Conservation (phyloP, 23 red algal genomes). For the Gracilaria domingensis region DNA sequence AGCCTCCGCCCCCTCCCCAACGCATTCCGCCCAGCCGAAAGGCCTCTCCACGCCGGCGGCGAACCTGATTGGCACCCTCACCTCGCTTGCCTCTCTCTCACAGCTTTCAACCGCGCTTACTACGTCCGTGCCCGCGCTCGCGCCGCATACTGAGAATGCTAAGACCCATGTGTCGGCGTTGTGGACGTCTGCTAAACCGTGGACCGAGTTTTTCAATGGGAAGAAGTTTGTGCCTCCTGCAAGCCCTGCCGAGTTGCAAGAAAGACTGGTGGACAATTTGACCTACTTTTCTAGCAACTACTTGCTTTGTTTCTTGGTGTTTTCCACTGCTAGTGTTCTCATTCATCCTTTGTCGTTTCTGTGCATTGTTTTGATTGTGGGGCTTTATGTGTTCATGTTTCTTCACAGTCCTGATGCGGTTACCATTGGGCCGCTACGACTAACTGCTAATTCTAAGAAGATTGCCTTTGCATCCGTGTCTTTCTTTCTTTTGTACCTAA, state of each 20-base stretch:
- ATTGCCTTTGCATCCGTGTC: slow-evolving; percentile 23
- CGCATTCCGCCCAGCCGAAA: not conserved
- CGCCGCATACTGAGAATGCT: slow-evolving; percentile 28
- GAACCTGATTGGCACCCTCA: not conserved
- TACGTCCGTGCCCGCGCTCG: slow-evolving; percentile 35
- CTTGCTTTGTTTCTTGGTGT: slow-evolving; percentile 42
- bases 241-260: slow-evolving; percentile 33
- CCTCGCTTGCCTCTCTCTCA: slow-evolving; percentile 5
- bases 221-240: slow-evolving; percentile 39
- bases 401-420: slow-evolving; percentile 34
- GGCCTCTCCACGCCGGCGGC: not conserved
- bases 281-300: slow-evolving; percentile 61
- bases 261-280: slow-evolving; percentile 51
- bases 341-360: slow-evolving; percentile 59
- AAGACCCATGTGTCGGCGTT: slow-evolving; percentile 24
- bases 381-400: slow-evolving; percentile 50
- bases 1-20: not conserved
- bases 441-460: slow-evolving; percentile 27
- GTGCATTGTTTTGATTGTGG: slow-evolving; percentile 29
- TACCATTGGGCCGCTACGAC: slow-evolving; percentile 20
- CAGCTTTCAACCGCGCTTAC: slow-evolving; percentile 23
- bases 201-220: slow-evolving; percentile 53
- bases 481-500: slow-evolving; percentile 45
- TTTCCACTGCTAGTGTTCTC: slow-evolving; percentile 41
- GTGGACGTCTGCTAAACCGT: slow-evolving; percentile 56